Evolutionary conservation across 306 rosid species (phyloP), one percentile per base, ranked within the genome.

Genomic region (Alnus glutinosa): DNA sequence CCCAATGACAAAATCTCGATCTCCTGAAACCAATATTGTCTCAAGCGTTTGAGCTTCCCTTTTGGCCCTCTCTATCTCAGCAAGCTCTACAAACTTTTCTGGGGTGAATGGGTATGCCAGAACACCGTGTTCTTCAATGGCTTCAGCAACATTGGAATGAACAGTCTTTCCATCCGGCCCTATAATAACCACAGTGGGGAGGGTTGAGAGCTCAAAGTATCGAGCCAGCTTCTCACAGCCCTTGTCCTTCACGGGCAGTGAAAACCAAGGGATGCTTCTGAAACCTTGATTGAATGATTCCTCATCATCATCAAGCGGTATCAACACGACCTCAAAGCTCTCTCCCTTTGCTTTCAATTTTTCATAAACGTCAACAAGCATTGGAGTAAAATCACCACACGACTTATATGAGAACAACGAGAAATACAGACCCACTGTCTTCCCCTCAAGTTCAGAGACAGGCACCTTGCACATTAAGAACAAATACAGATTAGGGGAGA

Each of bases 61-160:
- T 75, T 71, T 88, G 51, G 91, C 92, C 88, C 89, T 93, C 47
- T 73, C 64, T 32, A 89, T 80, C 81, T 88, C 92, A 36, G 18
- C 62, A 4, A 93, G 92, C 71, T 90, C 91, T 3, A 54, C 78
- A 77, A 90, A 80, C 77, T 85, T 89, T 82, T 93, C 90, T 62
- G 89, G 86, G 18, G 91, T 90, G 86, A 90, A 93, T 36, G 96
- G 97, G 76, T 85, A 93, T 46, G 96, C 96, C 76, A 66, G 70
- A 75, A 67, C 1, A 10, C 92, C 96, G 70, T 93, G 90, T 13
- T 90, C 89, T 49, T 87, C 83, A 80, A 91, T 62, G 55, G 83
- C 85, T 67, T 89, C 92, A 2, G 55, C 89, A 63, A 80, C 90
- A 74, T 90, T 90, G 63, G 84, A 44, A 48, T 84, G 82, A 74